A percentile compares a stretch with the other conserved stretches of the same genome.
Evolutionary conservation across 2,329 filamentous ascomycete species (phyloP).

Genomic region (Scedosporium boydii): DNA sequence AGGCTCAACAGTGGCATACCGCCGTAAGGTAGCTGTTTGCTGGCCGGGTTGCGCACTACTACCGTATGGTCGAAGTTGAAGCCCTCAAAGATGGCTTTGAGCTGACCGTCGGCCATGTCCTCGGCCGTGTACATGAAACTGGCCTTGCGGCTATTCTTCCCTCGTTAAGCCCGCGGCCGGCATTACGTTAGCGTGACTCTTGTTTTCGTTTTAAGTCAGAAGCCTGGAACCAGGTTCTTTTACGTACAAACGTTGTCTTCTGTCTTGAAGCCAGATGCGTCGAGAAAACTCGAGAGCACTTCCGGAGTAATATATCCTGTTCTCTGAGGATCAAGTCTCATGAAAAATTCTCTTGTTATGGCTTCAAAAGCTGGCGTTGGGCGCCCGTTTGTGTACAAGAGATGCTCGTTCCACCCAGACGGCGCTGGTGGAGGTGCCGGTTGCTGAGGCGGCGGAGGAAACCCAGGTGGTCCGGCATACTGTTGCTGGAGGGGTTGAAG

Average conservation of each 20-base stretch:
- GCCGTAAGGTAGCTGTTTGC: not conserved
- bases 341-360: not conserved
- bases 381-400: slow-evolving; percentile 4
- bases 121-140: slow-evolving; percentile 2
- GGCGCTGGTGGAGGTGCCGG: not conserved
- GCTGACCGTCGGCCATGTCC: slow-evolving; percentile 1
- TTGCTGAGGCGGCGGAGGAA: not conserved
- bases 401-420: not conserved
- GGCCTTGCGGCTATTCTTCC: not conserved
- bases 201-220: not conserved
- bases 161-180: not conserved
- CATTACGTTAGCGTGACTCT: not conserved
- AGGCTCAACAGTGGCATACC: not conserved
- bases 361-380: not conserved
- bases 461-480: not conserved
- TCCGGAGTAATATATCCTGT: slow-evolving; percentile 3
- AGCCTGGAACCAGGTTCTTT: not conserved
- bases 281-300: not conserved
- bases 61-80: slow-evolving; percentile 4
- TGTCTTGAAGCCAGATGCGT: not conserved
- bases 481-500: not conserved
- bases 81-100: slow-evolving; percentile 2
- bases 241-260: slow-evolving; percentile 1
- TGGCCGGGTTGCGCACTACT: not conserved
- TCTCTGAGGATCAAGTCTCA: not conserved